Percentiles rank a stretch among this genome's conserved stretches.
phyloP scores from a whole-genome alignment of 192 early-diverging fungal genomes.

The Globomyces pollinis-pini region DNA sequence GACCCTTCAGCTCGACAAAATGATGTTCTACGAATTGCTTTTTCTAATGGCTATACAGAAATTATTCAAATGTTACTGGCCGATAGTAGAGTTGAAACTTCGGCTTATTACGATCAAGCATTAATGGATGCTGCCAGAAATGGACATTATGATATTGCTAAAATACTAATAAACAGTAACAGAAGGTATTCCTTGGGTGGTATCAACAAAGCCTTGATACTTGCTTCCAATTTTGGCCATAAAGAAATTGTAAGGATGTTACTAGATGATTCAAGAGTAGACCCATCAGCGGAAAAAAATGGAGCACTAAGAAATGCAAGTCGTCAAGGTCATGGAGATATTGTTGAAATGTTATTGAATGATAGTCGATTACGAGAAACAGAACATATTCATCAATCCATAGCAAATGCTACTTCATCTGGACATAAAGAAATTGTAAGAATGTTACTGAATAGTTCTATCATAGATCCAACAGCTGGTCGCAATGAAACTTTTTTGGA shows the following conservation, averaged over 20 bases:
- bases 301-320: background rate
- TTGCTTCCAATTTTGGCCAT: background rate
- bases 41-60: background rate
- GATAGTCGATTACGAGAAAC: no score
- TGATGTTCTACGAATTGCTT: background rate
- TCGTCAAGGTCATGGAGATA: background rate
- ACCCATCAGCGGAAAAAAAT: background rate
- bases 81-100: constrained; percentile 2
- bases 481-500: background rate
- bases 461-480: no score
- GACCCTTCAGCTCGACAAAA: background rate
- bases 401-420: no score
- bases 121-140: background rate
- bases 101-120: background rate
- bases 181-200: background rate
- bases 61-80: background rate
- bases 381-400: no score
- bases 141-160: background rate
- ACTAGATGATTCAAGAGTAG: background rate
- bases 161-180: background rate
- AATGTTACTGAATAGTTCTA: no score
- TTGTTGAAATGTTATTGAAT: background rate
- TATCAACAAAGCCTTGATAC: background rate
- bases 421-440: no score
- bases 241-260: background rate